Conservation (phyloP, 768 basidiomycete genomes). For the Auricularia heimuer region DNA sequence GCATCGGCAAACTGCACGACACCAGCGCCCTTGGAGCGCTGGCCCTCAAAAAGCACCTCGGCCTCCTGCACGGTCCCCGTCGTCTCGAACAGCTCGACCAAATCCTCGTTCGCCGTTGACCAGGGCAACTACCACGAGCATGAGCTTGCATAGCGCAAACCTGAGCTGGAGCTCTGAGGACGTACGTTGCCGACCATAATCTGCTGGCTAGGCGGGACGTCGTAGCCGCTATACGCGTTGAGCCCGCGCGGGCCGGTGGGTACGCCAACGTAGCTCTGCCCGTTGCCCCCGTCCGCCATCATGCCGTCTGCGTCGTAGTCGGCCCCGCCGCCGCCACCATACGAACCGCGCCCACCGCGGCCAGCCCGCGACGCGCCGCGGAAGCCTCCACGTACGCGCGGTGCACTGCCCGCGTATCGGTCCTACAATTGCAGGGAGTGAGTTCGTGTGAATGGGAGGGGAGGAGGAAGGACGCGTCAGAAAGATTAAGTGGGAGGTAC, state of each 20-base stretch:
- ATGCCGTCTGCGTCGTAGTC: constrained; percentile 25
- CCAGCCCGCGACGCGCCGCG: constrained; percentile 38
- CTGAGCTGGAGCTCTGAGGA: constrained; percentile 13
- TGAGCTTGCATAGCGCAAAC: neutral
- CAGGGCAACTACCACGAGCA: constrained; percentile 65
- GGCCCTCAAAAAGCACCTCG: constrained; percentile 89
- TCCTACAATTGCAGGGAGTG: constrained; percentile 37
- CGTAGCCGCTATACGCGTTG: constrained; percentile 28
- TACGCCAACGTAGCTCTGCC: constrained; percentile 7
- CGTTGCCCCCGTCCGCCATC: constrained; percentile 25
- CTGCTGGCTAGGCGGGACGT: constrained; percentile 86
- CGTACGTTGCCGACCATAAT: constrained; percentile 97
- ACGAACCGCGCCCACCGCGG: constrained; percentile 35
- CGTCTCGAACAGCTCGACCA: constrained; percentile 97
- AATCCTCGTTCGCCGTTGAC: constrained; percentile 98
- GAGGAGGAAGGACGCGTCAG: too few relatives aligned
- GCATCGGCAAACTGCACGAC: constrained; percentile 90
- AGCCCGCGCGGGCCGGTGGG: constrained; percentile 15
- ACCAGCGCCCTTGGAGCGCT: constrained; percentile 88
- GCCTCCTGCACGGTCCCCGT: constrained; percentile 91
- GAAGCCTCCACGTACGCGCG: constrained; percentile 45
- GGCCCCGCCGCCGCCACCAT: constrained; percentile 43
- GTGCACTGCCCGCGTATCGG: constrained; percentile 59
- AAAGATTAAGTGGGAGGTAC: constrained; percentile 8
- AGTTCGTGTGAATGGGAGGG: too few relatives aligned